phyloP scores from a whole-genome alignment of 2,329 filamentous ascomycete species.

The Chaetomium olivaceum region DNA sequence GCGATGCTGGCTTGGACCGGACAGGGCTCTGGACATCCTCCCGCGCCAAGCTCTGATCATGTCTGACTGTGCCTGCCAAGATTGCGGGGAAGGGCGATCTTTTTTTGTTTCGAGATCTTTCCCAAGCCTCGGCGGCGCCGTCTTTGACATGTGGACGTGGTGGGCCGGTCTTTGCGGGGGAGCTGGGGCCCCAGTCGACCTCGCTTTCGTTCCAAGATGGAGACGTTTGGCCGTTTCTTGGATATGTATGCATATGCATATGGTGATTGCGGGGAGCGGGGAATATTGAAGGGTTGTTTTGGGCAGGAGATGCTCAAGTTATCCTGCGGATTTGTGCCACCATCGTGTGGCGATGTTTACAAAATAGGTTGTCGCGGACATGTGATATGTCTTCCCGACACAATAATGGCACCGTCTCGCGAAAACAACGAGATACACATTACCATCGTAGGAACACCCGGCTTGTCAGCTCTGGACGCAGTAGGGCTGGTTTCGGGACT shows the following conservation, averaged over 20 bases:
- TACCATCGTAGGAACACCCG: background rate
- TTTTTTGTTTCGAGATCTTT: background rate
- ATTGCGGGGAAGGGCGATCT: constrained; percentile 9
- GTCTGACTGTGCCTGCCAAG: constrained; percentile 12
- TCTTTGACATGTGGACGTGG: constrained; percentile 15
- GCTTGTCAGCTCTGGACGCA: background rate
- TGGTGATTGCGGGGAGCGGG: background rate
- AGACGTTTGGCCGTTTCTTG: background rate
- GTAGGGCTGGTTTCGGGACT: background rate
- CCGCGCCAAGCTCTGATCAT: constrained; percentile 52
- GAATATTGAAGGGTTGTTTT: background rate
- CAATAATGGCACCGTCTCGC: background rate
- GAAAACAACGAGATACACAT: too few relatives aligned
- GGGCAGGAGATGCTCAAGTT: background rate
- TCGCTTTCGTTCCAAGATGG: background rate
- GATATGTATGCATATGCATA: background rate
- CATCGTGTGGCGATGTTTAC: background rate
- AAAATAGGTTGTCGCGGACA: background rate
- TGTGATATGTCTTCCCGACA: background rate
- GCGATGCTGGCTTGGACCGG: constrained; percentile 64
- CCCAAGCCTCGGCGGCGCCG: background rate
- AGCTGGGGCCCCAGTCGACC: background rate
- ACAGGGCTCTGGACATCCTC: constrained; percentile 51
- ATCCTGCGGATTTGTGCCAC: background rate
- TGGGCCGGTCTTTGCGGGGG: background rate